Evolutionary conservation across 345 rosid species (phyloP).

Genomic region (Boechera stricta): DNA sequence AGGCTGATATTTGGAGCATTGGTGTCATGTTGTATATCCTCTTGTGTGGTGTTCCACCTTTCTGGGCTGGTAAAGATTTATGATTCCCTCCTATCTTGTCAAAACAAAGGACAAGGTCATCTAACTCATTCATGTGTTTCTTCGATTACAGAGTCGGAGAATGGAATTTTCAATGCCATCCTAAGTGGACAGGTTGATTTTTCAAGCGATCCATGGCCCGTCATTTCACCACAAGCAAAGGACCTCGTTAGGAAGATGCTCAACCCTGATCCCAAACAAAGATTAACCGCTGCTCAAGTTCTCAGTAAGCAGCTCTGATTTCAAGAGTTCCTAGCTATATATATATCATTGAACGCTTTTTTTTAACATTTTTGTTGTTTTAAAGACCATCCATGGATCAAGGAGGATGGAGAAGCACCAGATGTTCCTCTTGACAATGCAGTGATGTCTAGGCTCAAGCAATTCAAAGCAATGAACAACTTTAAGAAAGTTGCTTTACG

Average conservation of each 20-base stretch:
- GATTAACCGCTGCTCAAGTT: constrained; percentile 88
- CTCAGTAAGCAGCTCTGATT: constrained; percentile 56
- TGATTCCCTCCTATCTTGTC: neutral
- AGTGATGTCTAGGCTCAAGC: constrained; percentile 73
- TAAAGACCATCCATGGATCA: constrained; percentile 77
- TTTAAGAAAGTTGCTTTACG: constrained; percentile 81
- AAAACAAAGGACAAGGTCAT: neutral
- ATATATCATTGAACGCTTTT: neutral
- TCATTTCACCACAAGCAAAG: constrained; percentile 83
- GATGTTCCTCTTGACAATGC: constrained; percentile 85
- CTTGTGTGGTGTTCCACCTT: constrained; percentile 91
- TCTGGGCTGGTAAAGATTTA: constrained; percentile 76
- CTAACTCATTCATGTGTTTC: constrained; percentile 14
- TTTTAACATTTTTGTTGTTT: neutral
- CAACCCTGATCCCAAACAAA: constrained; percentile 85
- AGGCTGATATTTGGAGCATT: constrained; percentile 94
- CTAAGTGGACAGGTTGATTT: constrained; percentile 81
- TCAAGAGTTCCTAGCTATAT: neutral
- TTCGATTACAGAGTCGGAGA: constrained; percentile 70
- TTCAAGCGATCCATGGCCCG: constrained; percentile 93
- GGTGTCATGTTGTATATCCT: constrained; percentile 96
- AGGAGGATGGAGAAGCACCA: constrained; percentile 87
- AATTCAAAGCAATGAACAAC: constrained; percentile 77
- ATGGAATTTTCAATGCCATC: constrained; percentile 92
- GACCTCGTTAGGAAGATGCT: constrained; percentile 94